Percentiles rank a stretch among this genome's conserved stretches.
These are phyloP conservation scores for Herpetospermum pedunculosum DNA, from an alignment of 306 rosid genomes.

Conservation along the genomic window DNA sequence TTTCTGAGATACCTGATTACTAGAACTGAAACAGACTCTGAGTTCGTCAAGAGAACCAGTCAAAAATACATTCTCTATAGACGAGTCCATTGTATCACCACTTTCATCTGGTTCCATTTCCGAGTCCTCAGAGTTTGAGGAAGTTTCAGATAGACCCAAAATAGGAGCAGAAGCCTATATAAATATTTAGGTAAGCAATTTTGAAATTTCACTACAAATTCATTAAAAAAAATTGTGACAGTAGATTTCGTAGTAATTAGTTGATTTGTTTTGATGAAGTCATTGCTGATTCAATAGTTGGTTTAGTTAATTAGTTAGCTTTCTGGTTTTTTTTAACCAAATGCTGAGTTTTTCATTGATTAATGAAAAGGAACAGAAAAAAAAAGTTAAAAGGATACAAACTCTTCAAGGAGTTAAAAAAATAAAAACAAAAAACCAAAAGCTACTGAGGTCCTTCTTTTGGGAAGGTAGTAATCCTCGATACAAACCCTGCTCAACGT, in stretches of 20 bases:
- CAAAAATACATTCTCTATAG: constrained; percentile 55
- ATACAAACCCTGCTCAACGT: too few species aligned
- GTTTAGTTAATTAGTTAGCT: neutral
- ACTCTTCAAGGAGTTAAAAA: neutral
- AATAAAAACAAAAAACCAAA: neutral
- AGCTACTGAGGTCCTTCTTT: too few species aligned
- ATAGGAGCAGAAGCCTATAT: constrained; percentile 75
- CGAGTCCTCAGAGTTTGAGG: constrained; percentile 64
- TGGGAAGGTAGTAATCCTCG: too few species aligned
- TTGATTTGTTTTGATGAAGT: neutral
- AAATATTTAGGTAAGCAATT: constrained; percentile 1
- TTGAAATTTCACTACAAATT: neutral
- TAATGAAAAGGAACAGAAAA: neutral
- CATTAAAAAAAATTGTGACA: neutral
- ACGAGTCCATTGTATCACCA: constrained; percentile 19
- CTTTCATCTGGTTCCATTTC: constrained; percentile 39
- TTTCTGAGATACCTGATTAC: constrained; percentile 49
- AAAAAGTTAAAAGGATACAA: neutral
- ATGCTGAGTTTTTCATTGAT: neutral
- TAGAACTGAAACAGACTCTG: constrained; percentile 68
- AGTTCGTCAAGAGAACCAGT: constrained; percentile 94
- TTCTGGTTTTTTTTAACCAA: neutral
- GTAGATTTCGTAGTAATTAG: neutral
- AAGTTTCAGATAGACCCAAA: constrained; percentile 64
- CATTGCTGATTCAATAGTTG: neutral